Conservation (phyloP, 768 basidiomycete genomes). For the Termitomyces titanicus region DNA sequence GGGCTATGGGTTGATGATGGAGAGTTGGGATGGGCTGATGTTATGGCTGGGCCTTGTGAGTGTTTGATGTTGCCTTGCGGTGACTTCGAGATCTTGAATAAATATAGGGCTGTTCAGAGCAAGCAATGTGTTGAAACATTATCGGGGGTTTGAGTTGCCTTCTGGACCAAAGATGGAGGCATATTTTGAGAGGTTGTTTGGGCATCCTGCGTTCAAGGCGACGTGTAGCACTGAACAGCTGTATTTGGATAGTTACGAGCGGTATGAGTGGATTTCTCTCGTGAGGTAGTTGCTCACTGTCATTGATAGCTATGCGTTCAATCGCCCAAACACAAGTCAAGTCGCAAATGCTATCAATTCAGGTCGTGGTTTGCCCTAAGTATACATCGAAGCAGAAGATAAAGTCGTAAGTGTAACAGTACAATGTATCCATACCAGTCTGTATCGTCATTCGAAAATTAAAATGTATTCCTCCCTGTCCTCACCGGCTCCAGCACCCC, state of each 20-base stretch:
- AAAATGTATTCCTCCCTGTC: constrained; percentile 21
- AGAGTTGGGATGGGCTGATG: constrained; percentile 56
- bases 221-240: constrained; percentile 68
- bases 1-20: constrained; percentile 62
- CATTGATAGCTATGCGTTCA: not conserved
- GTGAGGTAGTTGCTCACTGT: not conserved
- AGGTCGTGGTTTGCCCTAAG: constrained; percentile 62
- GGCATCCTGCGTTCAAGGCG: constrained; percentile 58
- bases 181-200: constrained; percentile 52
- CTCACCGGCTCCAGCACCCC: constrained; percentile 22
- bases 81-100: too few species aligned
- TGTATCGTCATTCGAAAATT: not conserved
- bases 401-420: not conserved
- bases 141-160: constrained; percentile 62
- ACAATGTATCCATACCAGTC: not conserved
- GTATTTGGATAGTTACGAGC: constrained; percentile 71
- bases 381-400: not conserved
- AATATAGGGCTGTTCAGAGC: constrained; percentile 66
- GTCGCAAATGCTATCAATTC: constrained; percentile 74
- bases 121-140: constrained; percentile 58
- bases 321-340: constrained; percentile 68
- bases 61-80: too few species aligned
- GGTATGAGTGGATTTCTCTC: constrained; percentile 27
- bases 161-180: constrained; percentile 42
- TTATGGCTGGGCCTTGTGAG: too few species aligned